Evolutionary conservation across 495 filamentous ascomycete genomes (phyloP), one percentile per base, ranked within the genome.

Genomic region (Platismatia glauca): DNA sequence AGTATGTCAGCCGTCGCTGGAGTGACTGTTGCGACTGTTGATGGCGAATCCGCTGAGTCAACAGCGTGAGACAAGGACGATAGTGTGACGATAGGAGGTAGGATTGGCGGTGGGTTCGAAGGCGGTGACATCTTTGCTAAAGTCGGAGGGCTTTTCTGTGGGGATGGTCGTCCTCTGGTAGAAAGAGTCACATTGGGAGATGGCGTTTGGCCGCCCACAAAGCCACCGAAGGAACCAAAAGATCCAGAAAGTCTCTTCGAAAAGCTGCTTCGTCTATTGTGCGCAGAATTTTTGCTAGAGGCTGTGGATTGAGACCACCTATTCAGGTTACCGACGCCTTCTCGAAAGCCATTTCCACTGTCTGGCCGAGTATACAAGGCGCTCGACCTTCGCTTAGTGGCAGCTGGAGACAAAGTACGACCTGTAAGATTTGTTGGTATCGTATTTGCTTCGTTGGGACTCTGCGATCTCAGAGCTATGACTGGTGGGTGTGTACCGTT

Each of bases 271-370:
- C 72, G 77, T 48, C 75, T 72, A 61, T 79, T 76, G 55, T 76
- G 72, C 16, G 79, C 74, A 44, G 87, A 87, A 37, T 79, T 74
- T 55, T 77, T 82, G 72, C 87, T 91, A 52, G 86, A 90, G 13
- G 81, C 70, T 27, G 90, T 89, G 6, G 88, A 90, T 34, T 86
- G 83, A 34, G 89, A 92, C 90, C 89, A 93, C 59, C 89, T 85
- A 73, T 93, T 90, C 69, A 90, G 79, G 62, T 85, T 90, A 38
- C 82, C 84, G 48, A 90, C 74, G 6, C 84, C 83, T 68, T 89
- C 87, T 68, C 77, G 80, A 61, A 85, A 73, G 59, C 74, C 79
- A 55, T 76, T 74, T 55, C 71, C 69, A 59, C 72, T 75, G 33
- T 75, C 71, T n/a, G 70, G 61, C 18, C 66, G 63, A 31, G 20